phyloP scores from a whole-genome alignment of 495 filamentous ascomycete species.

The Lasiosphaeria hispida region DNA sequence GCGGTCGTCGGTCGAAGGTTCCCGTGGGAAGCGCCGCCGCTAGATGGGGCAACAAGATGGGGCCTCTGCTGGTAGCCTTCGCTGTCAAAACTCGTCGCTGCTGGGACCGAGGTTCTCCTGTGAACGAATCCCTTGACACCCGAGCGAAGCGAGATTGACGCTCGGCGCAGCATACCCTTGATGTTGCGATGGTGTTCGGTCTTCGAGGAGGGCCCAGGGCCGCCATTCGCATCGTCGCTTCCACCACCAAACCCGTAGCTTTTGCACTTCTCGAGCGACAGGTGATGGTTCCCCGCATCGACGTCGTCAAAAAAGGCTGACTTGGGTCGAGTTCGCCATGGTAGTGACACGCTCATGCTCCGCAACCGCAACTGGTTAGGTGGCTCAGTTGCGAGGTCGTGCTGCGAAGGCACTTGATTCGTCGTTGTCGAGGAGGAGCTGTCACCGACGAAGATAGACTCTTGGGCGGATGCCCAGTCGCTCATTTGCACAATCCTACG shows the following conservation, averaged over 20 bases:
- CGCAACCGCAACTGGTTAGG: constrained; percentile 22
- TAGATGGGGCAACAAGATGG: constrained; percentile 12
- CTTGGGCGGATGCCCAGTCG: constrained; percentile 35
- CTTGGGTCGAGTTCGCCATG: constrained; percentile 36
- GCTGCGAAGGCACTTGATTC: constrained; percentile 10
- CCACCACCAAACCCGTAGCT: constrained; percentile 27
- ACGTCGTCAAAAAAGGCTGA: constrained; percentile 23
- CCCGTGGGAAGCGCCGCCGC: background rate
- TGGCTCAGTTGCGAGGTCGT: constrained; percentile 8
- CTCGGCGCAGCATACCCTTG: constrained; percentile 48
- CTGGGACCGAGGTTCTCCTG: constrained; percentile 46
- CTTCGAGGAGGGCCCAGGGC: constrained; percentile 10
- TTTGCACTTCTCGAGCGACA: constrained; percentile 32
- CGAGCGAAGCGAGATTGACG: constrained; percentile 45
- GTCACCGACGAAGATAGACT: constrained; percentile 23
- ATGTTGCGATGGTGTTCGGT: constrained; percentile 29
- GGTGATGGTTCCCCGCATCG: constrained; percentile 15
- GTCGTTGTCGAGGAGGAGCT: background rate
- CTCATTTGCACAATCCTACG: constrained; percentile 34
- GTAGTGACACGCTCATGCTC: constrained; percentile 38
- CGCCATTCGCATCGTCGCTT: constrained; percentile 15
- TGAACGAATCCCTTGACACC: constrained; percentile 44
- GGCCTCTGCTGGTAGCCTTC: constrained; percentile 29
- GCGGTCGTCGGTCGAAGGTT: constrained; percentile 42
- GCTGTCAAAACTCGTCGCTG: constrained; percentile 25